Evolutionary conservation across 2,329 filamentous ascomycete genomes (phyloP), one percentile per base, ranked within the genome.

Genomic region (Clonostachys rosea): DNA sequence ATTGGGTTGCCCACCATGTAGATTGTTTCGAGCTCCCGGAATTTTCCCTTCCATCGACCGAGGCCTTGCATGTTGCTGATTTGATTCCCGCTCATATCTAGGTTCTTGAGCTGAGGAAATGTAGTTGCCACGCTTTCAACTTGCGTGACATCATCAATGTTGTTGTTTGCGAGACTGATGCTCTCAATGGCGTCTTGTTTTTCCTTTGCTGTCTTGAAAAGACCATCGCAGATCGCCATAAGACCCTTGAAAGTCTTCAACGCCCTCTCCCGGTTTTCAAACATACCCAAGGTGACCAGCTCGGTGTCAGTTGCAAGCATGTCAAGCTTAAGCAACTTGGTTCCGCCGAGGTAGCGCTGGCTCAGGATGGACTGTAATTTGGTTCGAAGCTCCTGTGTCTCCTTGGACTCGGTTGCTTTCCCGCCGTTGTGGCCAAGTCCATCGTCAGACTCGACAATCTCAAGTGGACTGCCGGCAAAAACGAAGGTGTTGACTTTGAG

Each of bases 231-330:
- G 42, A 96, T 84, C 49, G 82, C 83, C 88, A 97, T 95, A 51
- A 97, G 75, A 2, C 89, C 92, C 45, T 88, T 89, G 69, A 97
- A 96, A 52, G 96, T 88, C 64, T 96, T 99, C 52, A 87, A 80
- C 42, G 87, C 83, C 2, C 84, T 84, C 5, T 85, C 82, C 49
- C 78, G 80, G 49, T 73, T 81, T 51, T 83, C 79, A 62, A 95
- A 91, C 58, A 92, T 87, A 36, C 88, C 88, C 66, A 91, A 83
- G 40, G 79, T 74, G 46, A 83, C 74, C 5, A 97, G 78, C 49
- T 84, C 80, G 3, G 81, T 70, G 57, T 97, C 92, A 43, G 79
- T 73, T 34, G 80, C 84, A 10, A 97, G 79, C 2, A 78, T 74
- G n/a, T 89, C 91, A 10, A 99, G 80, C 60, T 95, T 84, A 37